Evolutionary conservation across 2,329 filamentous ascomycete species (phyloP).

Genomic region (Aspergillus vadensis): DNA sequence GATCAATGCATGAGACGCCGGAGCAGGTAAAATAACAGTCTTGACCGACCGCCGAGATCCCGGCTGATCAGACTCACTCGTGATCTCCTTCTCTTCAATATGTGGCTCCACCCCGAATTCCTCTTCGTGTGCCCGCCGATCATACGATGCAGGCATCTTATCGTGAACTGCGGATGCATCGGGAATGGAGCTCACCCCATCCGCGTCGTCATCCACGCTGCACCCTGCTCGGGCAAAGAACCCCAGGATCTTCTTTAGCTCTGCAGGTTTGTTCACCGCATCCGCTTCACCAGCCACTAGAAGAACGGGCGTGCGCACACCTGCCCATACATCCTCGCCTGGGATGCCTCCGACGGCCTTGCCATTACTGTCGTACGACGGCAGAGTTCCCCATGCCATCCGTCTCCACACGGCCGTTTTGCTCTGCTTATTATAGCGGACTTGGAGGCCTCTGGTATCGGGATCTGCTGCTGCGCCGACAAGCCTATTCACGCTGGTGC

Average conservation of each 20-base stretch:
- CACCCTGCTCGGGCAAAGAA: slow-evolving; percentile 37
- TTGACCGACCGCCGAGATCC: slow-evolving; percentile 60
- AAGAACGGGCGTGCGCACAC: slow-evolving; percentile 71
- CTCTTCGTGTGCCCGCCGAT: slow-evolving; percentile 30
- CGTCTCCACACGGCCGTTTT: slow-evolving; percentile 78
- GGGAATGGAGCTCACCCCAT: slow-evolving; percentile 30
- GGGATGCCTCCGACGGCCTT: slow-evolving; percentile 66
- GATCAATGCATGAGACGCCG: slow-evolving; percentile 80
- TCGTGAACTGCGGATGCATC: slow-evolving; percentile 36
- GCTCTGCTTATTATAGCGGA: slow-evolving; percentile 72
- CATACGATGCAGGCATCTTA: slow-evolving; percentile 18
- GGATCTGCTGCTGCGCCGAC: slow-evolving; percentile 48
- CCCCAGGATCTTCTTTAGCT: slow-evolving; percentile 67
- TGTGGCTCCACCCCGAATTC: slow-evolving; percentile 28
- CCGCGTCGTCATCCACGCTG: slow-evolving; percentile 29
- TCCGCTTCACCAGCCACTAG: slow-evolving; percentile 79
- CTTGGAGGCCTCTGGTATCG: slow-evolving; percentile 46
- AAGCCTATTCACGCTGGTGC: slow-evolving; percentile 76
- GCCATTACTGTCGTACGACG: slow-evolving; percentile 56
- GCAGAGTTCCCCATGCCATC: slow-evolving; percentile 73
- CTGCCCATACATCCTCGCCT: slow-evolving; percentile 69
- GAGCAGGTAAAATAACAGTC: slow-evolving; percentile 69
- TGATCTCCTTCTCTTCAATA: slow-evolving; percentile 23
- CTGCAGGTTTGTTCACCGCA: slow-evolving; percentile 69
- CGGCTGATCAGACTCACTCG: slow-evolving; percentile 2